These are phyloP conservation scores for Heterobasidion annosum DNA, from an alignment of 1,284 basidiomycete genomes.

Conservation along the genomic window DNA sequence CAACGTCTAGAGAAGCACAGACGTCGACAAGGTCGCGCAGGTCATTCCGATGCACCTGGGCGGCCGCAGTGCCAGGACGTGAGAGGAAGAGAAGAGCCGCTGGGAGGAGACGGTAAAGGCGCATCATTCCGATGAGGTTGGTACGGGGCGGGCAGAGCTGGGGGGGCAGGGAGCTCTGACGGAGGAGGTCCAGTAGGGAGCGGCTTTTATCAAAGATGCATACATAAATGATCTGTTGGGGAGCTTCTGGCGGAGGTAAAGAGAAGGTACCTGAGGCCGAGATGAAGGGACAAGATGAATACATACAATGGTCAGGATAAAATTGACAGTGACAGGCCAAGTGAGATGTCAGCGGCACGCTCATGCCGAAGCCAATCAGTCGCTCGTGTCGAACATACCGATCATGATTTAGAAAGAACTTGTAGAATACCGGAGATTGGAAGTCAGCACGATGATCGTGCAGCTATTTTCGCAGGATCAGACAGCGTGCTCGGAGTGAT, in stretches of 20 bases:
- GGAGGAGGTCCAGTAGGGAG: background rate
- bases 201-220: background rate
- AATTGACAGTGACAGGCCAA: background rate
- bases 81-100: background rate
- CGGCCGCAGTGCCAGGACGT: background rate
- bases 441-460: no score
- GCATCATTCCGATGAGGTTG: background rate
- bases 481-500: no score
- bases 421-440: no score
- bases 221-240: background rate
- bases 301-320: background rate
- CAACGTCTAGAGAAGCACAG: conserved; percentile 28
- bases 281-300: background rate
- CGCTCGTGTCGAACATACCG: no score
- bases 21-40: conserved; percentile 21
- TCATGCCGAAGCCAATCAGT: no score
- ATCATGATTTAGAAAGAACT: no score
- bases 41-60: conserved; percentile 1
- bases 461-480: no score
- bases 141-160: background rate
- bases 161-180: background rate
- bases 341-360: background rate
- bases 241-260: background rate
- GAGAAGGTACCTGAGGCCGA: background rate
- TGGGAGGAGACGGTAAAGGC: background rate